Evolutionary conservation across 768 basidiomycete genomes (phyloP), one percentile per base, ranked within the genome.

Genomic region (Calocera viscosa): DNA sequence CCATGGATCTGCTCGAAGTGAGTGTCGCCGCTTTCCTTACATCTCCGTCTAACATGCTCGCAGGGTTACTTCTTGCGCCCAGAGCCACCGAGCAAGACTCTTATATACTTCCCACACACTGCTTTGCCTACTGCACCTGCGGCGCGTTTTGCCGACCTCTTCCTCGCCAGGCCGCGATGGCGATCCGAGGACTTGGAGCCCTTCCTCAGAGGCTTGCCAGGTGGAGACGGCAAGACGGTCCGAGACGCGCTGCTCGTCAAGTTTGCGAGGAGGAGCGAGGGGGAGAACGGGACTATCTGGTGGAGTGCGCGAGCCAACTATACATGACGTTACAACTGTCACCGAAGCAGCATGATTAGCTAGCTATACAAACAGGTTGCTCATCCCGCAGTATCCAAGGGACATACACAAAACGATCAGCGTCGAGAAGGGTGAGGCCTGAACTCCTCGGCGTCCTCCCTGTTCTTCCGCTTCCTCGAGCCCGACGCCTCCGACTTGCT

Each of bases 191-290:
- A 94, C 19, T 89, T 97, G 68, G 76, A 78, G 30, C 90, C 89
- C 2, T 98, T 94, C 77, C 77, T 98, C 14, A 76, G 80, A 5
- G 92, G 92, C 69, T 85, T 96, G 66, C 87, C 87, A 0, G 80
- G 93, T n/a, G 86, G 91, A 19, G 53, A 60, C 26, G 30, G 30
- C 73, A 77, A 79, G 8, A 95, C 96, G 75, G 91, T 91, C 72
- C 81, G 90, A 41, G 94, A 98, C 74, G 92, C 87, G 74, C 74
- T 95, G 69, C 77, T 96, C 40, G 82, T 91, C 47, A 97, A 93
- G 77, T 90, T 88, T 72, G 90, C 90, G 38, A 80, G 94, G 53
- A 83, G 89, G 1, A 82, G 86, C 47, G 90, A 87, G 64, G 87
- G 89, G 64, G 72, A 80, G 0, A 80, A 83, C 12, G 88, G 87